Base-by-base conservation (phyloP, 306 rosid species). In the Vicia faba region DNA sequence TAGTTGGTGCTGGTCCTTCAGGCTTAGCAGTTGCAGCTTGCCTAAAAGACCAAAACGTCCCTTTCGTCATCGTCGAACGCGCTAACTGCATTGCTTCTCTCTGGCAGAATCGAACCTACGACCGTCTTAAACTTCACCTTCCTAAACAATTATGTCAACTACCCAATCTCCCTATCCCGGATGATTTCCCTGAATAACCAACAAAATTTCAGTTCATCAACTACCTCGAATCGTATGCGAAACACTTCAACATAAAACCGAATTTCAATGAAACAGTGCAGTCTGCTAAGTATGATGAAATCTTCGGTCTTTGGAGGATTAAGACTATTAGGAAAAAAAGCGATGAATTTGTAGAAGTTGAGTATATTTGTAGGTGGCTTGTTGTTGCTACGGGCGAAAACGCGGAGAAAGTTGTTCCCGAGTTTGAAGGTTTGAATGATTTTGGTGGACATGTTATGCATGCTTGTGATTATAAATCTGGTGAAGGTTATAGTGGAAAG, bases 341-440 rank as follows among this genome's bases (percentile, higher is more conserved):
- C 5, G 46, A 72, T 1, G 70, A 53, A 5, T 35, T 48, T 4
- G 16, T 51, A 5, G 95, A 87, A 14, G 79, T 88, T n/a, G 97
- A 89, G 80, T 93, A 93, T 56, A 78, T 89, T 44, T 89, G 97
- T 81, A 75, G 89, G 82, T 89, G 98, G 98, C 86, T 93, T 0
- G 95, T 89, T 7, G 98, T 85, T n/a, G 98, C 98, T 14, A 93
- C 98, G 0, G 98, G 98, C 4, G 98, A 89, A 61, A 88, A 93
- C 56, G 82, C 97, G 0, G 96, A 89, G 85, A 88, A 79, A 79
- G 89, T 88, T 4, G 88, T 86, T 51, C 97, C 97, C 0, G 83
- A 86, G 46, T 88, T 93, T 54, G 84, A 83, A 69, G 97, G 98
- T 5, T 62, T 86, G 74, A 81, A 65, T n/a, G 82, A 85, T 10